These are phyloP conservation scores for Massarina eburnea DNA, from an alignment of 2,329 filamentous ascomycete species.

Conservation along the genomic window DNA sequence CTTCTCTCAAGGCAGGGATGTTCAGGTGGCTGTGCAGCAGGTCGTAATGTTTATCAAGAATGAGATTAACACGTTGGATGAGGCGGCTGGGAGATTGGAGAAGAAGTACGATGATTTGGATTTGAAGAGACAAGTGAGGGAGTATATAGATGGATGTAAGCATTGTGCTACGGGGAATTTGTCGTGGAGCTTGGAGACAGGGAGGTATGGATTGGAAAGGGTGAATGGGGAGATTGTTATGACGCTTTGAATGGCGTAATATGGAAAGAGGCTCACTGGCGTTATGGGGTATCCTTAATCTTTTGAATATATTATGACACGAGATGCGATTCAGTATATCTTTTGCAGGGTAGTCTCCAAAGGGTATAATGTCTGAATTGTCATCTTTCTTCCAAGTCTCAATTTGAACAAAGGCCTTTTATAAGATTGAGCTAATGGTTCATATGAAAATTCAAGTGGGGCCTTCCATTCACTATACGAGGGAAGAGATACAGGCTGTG, in stretches of 20 bases:
- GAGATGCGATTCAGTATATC: no score
- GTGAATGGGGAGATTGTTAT: conserved; percentile 9
- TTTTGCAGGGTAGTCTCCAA: no score
- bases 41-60: conserved; percentile 5
- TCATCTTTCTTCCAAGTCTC: no score
- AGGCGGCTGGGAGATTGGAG: conserved; percentile 3
- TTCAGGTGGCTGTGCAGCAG: conserved; percentile 8
- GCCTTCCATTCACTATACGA: no score
- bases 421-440: no score
- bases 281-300: no score
- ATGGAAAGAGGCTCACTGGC: no score
- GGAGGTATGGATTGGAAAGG: conserved; percentile 6
- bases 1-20: conserved; percentile 4
- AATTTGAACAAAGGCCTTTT: no score
- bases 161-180: conserved; percentile 9
- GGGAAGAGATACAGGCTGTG: no score
- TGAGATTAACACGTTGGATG: conserved; percentile 7
- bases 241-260: neutral
- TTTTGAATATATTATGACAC: no score
- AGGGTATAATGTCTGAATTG: no score
- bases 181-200: conserved; percentile 8
- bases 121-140: neutral
- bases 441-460: no score
- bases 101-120: conserved; percentile 1
- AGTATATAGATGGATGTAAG: conserved; percentile 13